Conservation (phyloP, 805 yeast genomes). For the Ogataea glucozyma region DNA sequence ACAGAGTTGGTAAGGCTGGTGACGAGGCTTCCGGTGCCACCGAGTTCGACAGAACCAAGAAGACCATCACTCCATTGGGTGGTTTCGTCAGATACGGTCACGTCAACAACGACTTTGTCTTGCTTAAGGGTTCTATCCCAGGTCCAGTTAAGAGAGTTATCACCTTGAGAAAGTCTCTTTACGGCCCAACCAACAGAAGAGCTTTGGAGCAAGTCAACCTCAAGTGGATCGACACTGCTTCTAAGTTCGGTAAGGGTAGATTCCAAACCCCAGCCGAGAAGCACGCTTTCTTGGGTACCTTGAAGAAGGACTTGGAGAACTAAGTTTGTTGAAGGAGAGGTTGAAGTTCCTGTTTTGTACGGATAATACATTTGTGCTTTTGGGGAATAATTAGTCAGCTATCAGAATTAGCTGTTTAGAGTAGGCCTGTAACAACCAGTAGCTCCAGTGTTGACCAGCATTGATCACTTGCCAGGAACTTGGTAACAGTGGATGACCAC, state of each 20-base stretch:
- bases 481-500: no score
- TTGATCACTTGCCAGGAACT: no score
- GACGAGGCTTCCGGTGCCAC: slow-evolving; percentile 96
- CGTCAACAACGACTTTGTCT: slow-evolving; percentile 95
- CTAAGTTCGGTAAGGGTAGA: slow-evolving; percentile 99
- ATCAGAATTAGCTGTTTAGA: no score
- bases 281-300: slow-evolving; percentile 99
- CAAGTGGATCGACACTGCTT: slow-evolving; percentile 99
- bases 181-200: slow-evolving; percentile 96
- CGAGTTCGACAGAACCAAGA: slow-evolving; percentile 98
- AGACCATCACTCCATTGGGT: slow-evolving; percentile 99
- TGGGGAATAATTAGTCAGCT: no score
- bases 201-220: slow-evolving; percentile 95
- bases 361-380: slow-evolving; percentile 2
- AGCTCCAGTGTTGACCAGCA: no score
- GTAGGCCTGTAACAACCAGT: no score
- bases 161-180: slow-evolving; percentile 97
- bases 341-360: neutral
- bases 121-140: slow-evolving; percentile 98
- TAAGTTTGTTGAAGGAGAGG: slow-evolving; percentile 9
- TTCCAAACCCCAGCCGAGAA: slow-evolving; percentile 99
- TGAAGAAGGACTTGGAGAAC: slow-evolving; percentile 86
- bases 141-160: slow-evolving; percentile 99
- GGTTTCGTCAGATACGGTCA: slow-evolving; percentile 99
- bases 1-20: slow-evolving; percentile 97